Percentiles rank a stretch among this genome's conserved stretches.
These are phyloP conservation scores for Inosperma sp. DNA, from an alignment of 768 basidiomycete species.

Conservation along the genomic window DNA sequence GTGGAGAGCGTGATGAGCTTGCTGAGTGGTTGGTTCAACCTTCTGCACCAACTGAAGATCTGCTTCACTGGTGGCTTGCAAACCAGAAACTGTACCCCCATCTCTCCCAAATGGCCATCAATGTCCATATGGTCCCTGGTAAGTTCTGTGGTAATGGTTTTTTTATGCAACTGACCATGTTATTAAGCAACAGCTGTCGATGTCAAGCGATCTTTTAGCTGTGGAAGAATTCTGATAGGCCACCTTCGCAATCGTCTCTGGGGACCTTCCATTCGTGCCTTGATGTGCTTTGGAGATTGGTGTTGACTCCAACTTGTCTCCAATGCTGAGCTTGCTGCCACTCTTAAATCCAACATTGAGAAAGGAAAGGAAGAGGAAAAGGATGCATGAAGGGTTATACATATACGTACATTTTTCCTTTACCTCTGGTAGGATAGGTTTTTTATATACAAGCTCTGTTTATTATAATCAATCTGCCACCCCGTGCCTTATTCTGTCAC, in stretches of 20 bases:
- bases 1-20: no score
- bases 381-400: conserved; percentile 5
- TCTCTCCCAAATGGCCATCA: neutral
- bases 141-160: neutral
- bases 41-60: no score
- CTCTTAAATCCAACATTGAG: neutral
- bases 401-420: conserved; percentile 5
- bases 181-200: neutral
- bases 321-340: neutral
- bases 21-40: no score
- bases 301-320: neutral
- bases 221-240: neutral
- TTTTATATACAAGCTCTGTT: conserved; percentile 1
- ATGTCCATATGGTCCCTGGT: neutral
- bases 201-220: neutral
- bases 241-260: neutral
- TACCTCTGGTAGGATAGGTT: conserved; percentile 1
- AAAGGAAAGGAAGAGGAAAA: conserved; percentile 2
- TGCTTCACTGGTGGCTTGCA: no score
- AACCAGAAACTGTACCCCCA: no score
- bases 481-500: no score
- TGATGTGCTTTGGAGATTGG: neutral
- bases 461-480: no score
- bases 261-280: neutral
- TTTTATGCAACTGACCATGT: conserved; percentile 1